These are phyloP conservation scores for Nakazawaea holstii DNA, from an alignment of 805 yeast species.

Conservation along the genomic window DNA sequence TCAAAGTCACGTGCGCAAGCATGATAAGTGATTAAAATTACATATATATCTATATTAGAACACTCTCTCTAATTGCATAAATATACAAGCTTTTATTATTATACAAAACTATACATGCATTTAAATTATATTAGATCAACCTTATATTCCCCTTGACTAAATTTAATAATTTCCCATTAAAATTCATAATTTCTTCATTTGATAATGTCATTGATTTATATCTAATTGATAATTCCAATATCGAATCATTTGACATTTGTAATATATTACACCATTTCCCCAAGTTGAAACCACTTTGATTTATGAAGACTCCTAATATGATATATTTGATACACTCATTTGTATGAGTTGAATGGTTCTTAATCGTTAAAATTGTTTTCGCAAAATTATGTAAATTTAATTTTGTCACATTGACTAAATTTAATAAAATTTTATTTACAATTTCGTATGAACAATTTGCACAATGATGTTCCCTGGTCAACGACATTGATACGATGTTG, in stretches of 20 bases:
- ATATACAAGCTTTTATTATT: neutral
- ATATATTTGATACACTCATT: constrained; percentile 1
- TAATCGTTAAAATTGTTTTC: neutral
- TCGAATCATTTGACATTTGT: neutral
- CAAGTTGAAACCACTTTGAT: neutral
- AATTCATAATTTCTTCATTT: neutral
- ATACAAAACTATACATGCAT: neutral
- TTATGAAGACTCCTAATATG: constrained; percentile 1
- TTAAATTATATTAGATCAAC: neutral
- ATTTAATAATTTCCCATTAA: neutral
- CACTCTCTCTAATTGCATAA: too few relatives aligned
- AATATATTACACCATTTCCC: neutral
- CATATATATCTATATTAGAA: too few relatives aligned
- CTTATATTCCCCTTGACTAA: constrained; percentile 1
- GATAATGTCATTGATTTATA: neutral
- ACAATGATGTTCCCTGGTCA: neutral
- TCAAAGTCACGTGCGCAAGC: too few relatives aligned
- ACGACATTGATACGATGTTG: neutral
- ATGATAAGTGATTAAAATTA: too few relatives aligned
- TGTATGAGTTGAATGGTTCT: neutral
- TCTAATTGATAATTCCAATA: neutral
- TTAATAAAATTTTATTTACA: neutral
- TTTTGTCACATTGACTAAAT: neutral
- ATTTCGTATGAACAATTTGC: neutral
- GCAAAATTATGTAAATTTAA: neutral